phyloP scores from a whole-genome alignment of 148 eudicot species.

The Rhododendron griersonianum region DNA sequence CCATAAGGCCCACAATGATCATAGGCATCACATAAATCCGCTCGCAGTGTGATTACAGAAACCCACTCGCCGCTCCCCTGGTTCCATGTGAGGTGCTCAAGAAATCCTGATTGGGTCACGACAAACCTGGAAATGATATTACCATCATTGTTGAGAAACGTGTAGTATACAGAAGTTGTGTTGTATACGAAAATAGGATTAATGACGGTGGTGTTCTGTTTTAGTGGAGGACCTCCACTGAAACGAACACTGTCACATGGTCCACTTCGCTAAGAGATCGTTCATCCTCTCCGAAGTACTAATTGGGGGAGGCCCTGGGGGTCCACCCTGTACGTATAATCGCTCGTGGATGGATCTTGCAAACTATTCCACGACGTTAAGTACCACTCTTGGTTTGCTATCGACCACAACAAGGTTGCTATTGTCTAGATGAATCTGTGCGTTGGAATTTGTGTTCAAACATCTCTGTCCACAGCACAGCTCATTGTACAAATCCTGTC shows the following conservation, averaged over 20 bases:
- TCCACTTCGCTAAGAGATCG: slow-evolving; percentile 13
- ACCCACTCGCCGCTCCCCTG: slow-evolving; percentile 10
- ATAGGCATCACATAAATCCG: slow-evolving; percentile 15
- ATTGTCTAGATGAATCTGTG: no score
- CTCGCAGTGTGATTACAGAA: neutral
- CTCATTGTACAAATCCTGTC: no score
- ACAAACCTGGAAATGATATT: slow-evolving; percentile 18
- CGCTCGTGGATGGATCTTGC: slow-evolving; percentile 15
- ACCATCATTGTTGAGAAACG: slow-evolving; percentile 2
- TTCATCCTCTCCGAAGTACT: slow-evolving; percentile 5
- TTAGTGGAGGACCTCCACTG: slow-evolving; percentile 17
- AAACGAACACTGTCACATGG: slow-evolving; percentile 37
- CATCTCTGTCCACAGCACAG: no score
- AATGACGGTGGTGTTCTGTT: slow-evolving; percentile 7
- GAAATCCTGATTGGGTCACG: slow-evolving; percentile 16
- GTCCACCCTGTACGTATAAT: slow-evolving; percentile 16
- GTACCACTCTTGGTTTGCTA: slow-evolving; percentile 1
- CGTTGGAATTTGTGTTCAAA: no score
- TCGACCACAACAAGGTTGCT: no score
- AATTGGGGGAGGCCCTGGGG: slow-evolving; percentile 16
- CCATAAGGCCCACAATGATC: slow-evolving; percentile 18
- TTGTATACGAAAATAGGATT: slow-evolving; percentile 4
- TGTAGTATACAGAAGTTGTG: slow-evolving; percentile 10
- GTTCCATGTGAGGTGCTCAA: slow-evolving; percentile 15
- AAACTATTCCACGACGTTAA: slow-evolving; percentile 21